Percentiles rank a stretch among this genome's conserved stretches.
These are phyloP conservation scores for Mycena crocata DNA, from an alignment of 768 basidiomycete species.

Conservation along the genomic window DNA sequence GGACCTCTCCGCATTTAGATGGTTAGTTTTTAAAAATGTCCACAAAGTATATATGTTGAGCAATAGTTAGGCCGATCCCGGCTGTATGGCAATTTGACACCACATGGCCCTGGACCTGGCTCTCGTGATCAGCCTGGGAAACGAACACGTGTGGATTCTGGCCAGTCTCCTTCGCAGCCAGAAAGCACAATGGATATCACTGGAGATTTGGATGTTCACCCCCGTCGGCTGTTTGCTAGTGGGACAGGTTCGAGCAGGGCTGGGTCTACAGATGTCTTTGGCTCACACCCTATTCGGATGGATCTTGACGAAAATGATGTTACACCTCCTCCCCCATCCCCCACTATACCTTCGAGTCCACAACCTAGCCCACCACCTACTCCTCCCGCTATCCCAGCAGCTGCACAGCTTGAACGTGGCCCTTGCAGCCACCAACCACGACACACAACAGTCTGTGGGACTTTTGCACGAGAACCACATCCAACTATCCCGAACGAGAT, in stretches of 20 bases:
- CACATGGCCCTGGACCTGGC: not conserved
- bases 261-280: not conserved
- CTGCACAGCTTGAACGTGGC: no score
- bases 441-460: no score
- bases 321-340: not conserved
- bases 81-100: not conserved
- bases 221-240: not conserved
- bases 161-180: not conserved
- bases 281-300: no score
- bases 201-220: not conserved
- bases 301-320: no score
- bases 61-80: not conserved
- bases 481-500: no score
- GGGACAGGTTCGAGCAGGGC: not conserved
- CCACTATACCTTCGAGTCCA: not conserved
- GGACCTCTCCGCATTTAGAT: not conserved
- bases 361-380: no score
- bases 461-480: no score
- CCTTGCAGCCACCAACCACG: no score
- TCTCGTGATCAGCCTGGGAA: not conserved
- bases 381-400: no score
- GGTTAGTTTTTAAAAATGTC: not conserved
- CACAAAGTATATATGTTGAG: no score
- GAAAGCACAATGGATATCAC: not conserved
- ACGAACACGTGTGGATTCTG: not conserved